phyloP scores from a whole-genome alignment of 495 filamentous ascomycete genomes.

The Tuber aestivum region DNA sequence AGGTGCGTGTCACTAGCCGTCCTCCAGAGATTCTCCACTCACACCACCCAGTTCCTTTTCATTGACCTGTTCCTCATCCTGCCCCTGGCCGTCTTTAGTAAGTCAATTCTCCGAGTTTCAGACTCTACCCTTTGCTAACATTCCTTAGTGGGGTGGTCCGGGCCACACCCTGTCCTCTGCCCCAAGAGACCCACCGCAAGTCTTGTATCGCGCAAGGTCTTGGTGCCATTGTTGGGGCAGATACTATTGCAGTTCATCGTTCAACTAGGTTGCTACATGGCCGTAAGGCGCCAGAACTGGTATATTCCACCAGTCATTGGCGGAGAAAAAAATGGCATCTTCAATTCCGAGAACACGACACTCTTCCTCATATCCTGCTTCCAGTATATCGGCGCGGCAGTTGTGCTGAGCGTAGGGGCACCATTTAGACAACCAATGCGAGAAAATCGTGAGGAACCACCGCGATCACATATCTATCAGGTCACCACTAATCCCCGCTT shows the following conservation, averaged over 20 bases:
- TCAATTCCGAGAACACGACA: slow-evolving; percentile 86
- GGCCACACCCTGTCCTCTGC: slow-evolving; percentile 68
- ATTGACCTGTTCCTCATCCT: slow-evolving; percentile 91
- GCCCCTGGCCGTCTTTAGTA: slow-evolving; percentile 93
- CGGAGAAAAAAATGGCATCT: slow-evolving; percentile 68
- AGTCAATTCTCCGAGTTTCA: slow-evolving; percentile 41
- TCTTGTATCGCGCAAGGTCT: slow-evolving; percentile 86
- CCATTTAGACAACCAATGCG: slow-evolving; percentile 80
- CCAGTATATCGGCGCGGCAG: slow-evolving; percentile 83
- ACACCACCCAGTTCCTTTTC: slow-evolving; percentile 63
- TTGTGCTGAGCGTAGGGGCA: slow-evolving; percentile 80
- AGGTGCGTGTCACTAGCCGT: slow-evolving; percentile 49
- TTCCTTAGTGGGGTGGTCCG: slow-evolving; percentile 81
- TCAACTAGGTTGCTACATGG: slow-evolving; percentile 65
- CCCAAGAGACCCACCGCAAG: slow-evolving; percentile 85
- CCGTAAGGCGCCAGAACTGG: slow-evolving; percentile 73
- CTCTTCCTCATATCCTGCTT: slow-evolving; percentile 87
- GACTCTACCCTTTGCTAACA: slow-evolving; percentile 26
- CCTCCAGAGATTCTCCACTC: slow-evolving; percentile 23
- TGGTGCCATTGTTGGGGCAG: slow-evolving; percentile 84
- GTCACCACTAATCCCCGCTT: slow-evolving; percentile 5
- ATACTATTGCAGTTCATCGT: slow-evolving; percentile 73
- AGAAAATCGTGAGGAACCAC: slow-evolving; percentile 51
- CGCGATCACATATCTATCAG: background rate
- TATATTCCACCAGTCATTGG: slow-evolving; percentile 73